phyloP scores from a whole-genome alignment of 2,329 filamentous ascomycete species.

The Thielaviopsis ethacetica region DNA sequence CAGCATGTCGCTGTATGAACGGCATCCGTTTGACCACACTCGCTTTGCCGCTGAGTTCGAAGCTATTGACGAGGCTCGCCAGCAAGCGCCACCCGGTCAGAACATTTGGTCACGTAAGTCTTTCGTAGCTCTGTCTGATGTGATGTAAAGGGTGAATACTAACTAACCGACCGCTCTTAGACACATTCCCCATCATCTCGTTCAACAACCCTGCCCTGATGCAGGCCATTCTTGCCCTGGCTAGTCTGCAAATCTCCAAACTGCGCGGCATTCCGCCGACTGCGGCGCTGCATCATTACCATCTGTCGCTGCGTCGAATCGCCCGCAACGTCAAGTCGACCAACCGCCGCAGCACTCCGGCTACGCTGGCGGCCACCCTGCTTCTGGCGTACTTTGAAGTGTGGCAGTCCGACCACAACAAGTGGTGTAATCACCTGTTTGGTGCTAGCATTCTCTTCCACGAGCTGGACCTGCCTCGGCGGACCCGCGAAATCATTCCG shows the following conservation, averaged over 20 bases:
- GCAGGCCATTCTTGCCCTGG: conserved; percentile 77
- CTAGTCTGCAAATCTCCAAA: conserved; percentile 75
- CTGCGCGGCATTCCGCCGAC: conserved; percentile 58
- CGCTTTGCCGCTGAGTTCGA: conserved; percentile 38
- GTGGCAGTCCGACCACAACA: conserved; percentile 82
- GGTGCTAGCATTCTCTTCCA: conserved; percentile 68
- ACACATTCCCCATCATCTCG: conserved; percentile 70
- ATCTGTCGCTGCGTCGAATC: conserved; percentile 64
- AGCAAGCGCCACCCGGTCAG: conserved; percentile 39
- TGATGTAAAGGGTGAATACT: background rate
- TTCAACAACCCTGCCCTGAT: conserved; percentile 74
- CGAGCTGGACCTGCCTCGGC: conserved; percentile 62
- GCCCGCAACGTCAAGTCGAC: conserved; percentile 58
- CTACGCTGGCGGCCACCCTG: conserved; percentile 76
- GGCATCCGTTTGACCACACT: conserved; percentile 58
- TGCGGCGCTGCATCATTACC: conserved; percentile 81
- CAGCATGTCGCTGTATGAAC: conserved; percentile 73
- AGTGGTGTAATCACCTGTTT: conserved; percentile 86
- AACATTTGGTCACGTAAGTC: conserved; percentile 47
- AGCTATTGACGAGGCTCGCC: conserved; percentile 19
- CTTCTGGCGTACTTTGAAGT: conserved; percentile 87
- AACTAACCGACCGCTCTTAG: conserved; percentile 19
- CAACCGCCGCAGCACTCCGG: conserved; percentile 52
- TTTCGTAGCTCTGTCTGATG: background rate
- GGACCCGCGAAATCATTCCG: conserved; percentile 54